A percentile compares a stretch with the other conserved stretches of the same genome.
Conservation (phyloP, 768 basidiomycete genomes). For the Tulasnella sp. region DNA sequence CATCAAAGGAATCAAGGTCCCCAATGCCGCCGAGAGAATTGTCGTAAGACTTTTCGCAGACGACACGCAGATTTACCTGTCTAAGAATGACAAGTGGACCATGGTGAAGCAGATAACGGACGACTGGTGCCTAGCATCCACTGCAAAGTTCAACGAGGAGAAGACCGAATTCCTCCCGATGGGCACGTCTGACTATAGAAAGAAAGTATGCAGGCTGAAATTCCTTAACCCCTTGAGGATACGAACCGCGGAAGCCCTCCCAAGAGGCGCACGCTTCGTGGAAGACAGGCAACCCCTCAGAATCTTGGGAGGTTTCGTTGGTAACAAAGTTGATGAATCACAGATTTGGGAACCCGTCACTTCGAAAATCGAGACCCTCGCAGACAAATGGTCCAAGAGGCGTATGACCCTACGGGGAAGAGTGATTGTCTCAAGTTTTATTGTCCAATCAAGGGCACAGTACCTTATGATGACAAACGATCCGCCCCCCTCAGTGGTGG, state of each 20-base stretch:
- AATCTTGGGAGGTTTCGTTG: not conserved
- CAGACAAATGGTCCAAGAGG: not conserved
- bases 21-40: too few species aligned
- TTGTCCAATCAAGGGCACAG: not conserved
- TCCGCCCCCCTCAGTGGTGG: not conserved
- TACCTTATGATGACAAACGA: not conserved
- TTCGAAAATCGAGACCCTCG: not conserved
- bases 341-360: not conserved
- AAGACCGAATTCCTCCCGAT: constrained; percentile 40
- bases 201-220: not conserved
- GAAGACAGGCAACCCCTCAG: not conserved
- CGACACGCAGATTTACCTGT: too few species aligned
- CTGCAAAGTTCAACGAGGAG: constrained; percentile 37
- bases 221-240: not conserved
- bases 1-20: not conserved
- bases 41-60: too few species aligned
- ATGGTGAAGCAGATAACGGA: too few species aligned
- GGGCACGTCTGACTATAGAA: constrained; percentile 26
- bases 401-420: not conserved
- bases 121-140: too few species aligned
- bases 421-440: not conserved
- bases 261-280: not conserved
- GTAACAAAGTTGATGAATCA: not conserved
- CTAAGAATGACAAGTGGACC: too few species aligned
- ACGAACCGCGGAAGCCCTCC: not conserved